Base-by-base conservation (phyloP, 202 grass and related monocot species). In the Schoenoplectus triqueter region DNA sequence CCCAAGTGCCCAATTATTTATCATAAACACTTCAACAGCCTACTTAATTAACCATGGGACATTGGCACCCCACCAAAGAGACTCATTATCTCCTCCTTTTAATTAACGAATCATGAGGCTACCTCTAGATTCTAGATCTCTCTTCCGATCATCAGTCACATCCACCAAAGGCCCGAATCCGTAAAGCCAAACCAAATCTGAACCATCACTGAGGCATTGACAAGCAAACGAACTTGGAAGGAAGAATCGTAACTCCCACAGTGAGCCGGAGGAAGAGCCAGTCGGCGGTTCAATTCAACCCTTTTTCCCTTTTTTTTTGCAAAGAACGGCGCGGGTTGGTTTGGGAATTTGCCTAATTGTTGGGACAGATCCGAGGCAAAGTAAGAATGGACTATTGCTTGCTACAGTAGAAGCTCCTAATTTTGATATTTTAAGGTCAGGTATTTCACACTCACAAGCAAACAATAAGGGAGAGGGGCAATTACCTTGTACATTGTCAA, bases 91-190 rank as follows among this genome's bases (percentile, higher is more conserved):
- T 17, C 47, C 44, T 47, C 63, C 20, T 48, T 46, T 48, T 18
- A 71, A 73, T 18, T 73, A 73, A 73, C 46, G n/a, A 50, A 46
- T 59, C 13, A 59, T 59, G 56, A 59, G 10, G 15, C 56, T 59
- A 56, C 54, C 13, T 2, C 69, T 50, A 50, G 8, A 31, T 46
- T 50, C 45, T 73, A 73, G 69, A 73, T 73, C 46, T 73, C 70
- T 73, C 70, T 51, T 22, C 47, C 46, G 17, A 52, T 73, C 47
- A 20, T 19, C 70, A 19, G 7, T 73, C 69, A 73, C 69, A 73
- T 48, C 65, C 65, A 14, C 14, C 0, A 8, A 73, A 73, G 8
- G 10, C 19, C 17, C 9, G 3, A 52, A 51, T 73, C 47, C 18
- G 21, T 73, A 10, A 21, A 51, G 47, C 19, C 10, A 11, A 73